Conservation (phyloP, 257 asterid species). For the Salvia rosmarinus region DNA sequence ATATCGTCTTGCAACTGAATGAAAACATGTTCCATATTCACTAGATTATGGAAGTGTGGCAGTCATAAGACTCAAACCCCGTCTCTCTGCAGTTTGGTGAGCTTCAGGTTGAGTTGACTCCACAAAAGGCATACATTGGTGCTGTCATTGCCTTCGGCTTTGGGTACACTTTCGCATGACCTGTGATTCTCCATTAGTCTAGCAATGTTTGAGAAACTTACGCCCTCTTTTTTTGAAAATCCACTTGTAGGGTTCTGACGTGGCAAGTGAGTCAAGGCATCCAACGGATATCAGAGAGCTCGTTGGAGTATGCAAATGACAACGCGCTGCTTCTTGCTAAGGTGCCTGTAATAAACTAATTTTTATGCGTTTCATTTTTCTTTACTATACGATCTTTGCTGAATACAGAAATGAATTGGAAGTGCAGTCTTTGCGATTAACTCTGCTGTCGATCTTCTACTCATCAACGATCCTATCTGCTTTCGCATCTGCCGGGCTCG, state of each 20-base stretch:
- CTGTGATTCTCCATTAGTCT: slow-evolving; percentile 16
- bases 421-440: slow-evolving; percentile 80
- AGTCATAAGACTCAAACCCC: slow-evolving; percentile 5
- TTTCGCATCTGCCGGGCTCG: slow-evolving; percentile 61
- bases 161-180: slow-evolving; percentile 51
- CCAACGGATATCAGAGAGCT: slow-evolving; percentile 71
- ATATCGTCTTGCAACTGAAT: slow-evolving; percentile 20
- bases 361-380: neutral
- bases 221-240: slow-evolving; percentile 20
- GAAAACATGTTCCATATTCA: slow-evolving; percentile 5
- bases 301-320: slow-evolving; percentile 86
- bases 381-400: neutral
- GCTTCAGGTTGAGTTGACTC: slow-evolving; percentile 85
- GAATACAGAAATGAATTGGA: slow-evolving; percentile 5
- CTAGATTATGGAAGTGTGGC: neutral
- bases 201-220: slow-evolving; percentile 13
- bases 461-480: slow-evolving; percentile 66
- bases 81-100: slow-evolving; percentile 68
- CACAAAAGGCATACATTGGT: slow-evolving; percentile 74
- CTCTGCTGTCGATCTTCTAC: slow-evolving; percentile 63
- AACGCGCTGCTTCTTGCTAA: slow-evolving; percentile 83
- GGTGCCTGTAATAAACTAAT: slow-evolving; percentile 45
- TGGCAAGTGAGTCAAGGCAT: slow-evolving; percentile 84
- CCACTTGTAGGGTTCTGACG: slow-evolving; percentile 60
- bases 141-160: slow-evolving; percentile 69